Base-by-base conservation (phyloP, 148 eudicot genomes). In the Amaranthus cruentus region DNA sequence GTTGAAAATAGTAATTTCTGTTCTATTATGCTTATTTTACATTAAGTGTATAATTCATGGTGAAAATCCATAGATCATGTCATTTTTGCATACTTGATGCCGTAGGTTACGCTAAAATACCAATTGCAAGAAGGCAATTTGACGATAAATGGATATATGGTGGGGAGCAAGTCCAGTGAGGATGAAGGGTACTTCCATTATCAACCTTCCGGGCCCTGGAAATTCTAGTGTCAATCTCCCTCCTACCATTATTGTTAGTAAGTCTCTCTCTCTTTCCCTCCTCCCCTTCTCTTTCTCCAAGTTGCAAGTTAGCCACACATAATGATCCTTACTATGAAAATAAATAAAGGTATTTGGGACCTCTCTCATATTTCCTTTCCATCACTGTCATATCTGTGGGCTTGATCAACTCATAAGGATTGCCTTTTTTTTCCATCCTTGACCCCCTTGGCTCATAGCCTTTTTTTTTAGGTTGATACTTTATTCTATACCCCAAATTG, bases 121-220 rank as follows among this genome's bases (percentile, higher is more conserved):
- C 69, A 42, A 48, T 79, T 43, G n/a, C 50, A 49, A 71, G 66
- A 71, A 28, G 62, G 44, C 72, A 42, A 46, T 9, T 57, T 63
- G 21, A 14, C n/a, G 43, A 65, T 56, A 28, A 73, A 28, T 63
- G 66, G 73, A 63, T 69, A 28, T 72, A 38, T 81, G 84, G 84
- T 73, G 81, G 84, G 83, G 78, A 64, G 71, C 83, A 59, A 77
- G 78, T 81, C 83, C 83, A 81, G 83, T 73, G 81, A 81, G 75
- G 81, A 81, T 77, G 84, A 81, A 77, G 78, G 84, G 68, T 62
- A 77, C 84, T 74, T 77, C 83, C 84, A 81, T 81, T 73, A 81
- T 77, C 75, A 81, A 58, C 54, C 56, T 57, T 47, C 52, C 57
- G 75, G 84, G 75, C 78, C 84, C 84, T 73, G 68, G 64, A 28